Base-by-base conservation (phyloP, 176 grass and related monocot species). In the Olyra latifolia region DNA sequence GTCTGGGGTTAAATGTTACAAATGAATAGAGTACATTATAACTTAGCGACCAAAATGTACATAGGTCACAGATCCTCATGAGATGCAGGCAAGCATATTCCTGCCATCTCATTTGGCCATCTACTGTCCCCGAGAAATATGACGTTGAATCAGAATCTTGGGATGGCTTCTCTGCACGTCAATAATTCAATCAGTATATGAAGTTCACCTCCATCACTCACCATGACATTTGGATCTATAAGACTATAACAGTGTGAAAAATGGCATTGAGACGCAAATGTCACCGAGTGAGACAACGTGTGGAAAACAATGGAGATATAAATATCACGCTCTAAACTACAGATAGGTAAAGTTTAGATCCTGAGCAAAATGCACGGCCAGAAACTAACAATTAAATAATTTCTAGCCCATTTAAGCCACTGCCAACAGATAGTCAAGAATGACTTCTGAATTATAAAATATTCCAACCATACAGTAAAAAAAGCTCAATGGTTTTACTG, bases 21-120 rank as follows among this genome's bases (percentile, higher is more conserved):
- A 79, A 45, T 75, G 27, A 53, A 84, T 44, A 71, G 35, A n/a
- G 20, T 30, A 16, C 46, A 66, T 22, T 35, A 5, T 10, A 71
- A 38, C 55, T 58, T 42, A 23, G 58, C 30, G 3, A 39, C 20
- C n/a, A 30, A 81, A 72, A 74, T 56, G 20, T 80, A 76, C 71
- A 56, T 11, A 32, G 54, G 39, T 13, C 30, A 52, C 30, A 25
- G 12, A 41, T 71, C 56, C 50, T 30, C 63, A 64, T 89, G 54
- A n/a, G 19, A 16, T n/a, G 20, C 42, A 66, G 75, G 15, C 35
- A 22, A 12, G 12, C 41, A 64, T 66, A 41, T 70, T 38, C 54
- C 54, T 44, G 62, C 55, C 45, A 75, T 53, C 46, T 44, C 44
- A 8, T 65, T 69, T 43, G 8, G 6, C 19, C 69, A 28, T 79